A percentile compares a stretch with the other conserved stretches of the same genome.
Conservation (phyloP, 2,329 filamentous ascomycete species). For the Cryoendolithus antarcticus region DNA sequence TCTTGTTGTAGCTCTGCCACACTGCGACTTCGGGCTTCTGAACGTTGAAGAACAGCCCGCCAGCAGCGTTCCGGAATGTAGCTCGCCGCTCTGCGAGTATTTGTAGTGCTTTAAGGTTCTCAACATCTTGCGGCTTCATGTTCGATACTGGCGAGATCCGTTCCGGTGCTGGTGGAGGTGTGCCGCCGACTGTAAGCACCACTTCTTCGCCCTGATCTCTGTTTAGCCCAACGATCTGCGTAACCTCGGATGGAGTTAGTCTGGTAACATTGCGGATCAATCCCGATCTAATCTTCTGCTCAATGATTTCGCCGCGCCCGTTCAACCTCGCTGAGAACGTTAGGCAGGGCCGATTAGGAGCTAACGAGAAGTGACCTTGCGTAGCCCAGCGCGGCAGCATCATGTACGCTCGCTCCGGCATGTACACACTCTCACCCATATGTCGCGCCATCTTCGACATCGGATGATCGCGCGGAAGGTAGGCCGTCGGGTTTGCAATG, state of each 20-base stretch:
- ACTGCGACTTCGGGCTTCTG: constrained; percentile 22
- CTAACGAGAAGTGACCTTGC: constrained; percentile 42
- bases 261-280: constrained; percentile 42
- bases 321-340: constrained; percentile 49
- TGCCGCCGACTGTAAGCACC: constrained; percentile 24
- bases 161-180: constrained; percentile 11
- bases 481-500: constrained; percentile 65
- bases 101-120: constrained; percentile 25
- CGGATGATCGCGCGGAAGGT: constrained; percentile 46
- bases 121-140: constrained; percentile 14
- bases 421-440: constrained; percentile 43
- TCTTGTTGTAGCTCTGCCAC: constrained; percentile 19
- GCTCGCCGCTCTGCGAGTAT: constrained; percentile 23
- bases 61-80: constrained; percentile 22
- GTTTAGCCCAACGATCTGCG: constrained; percentile 8
- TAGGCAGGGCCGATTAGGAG: constrained; percentile 40
- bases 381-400: constrained; percentile 43
- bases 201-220: constrained; percentile 3
- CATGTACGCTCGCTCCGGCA: constrained; percentile 43
- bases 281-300: constrained; percentile 42
- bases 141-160: constrained; percentile 10
- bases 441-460: constrained; percentile 50
- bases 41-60: constrained; percentile 25
- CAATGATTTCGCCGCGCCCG: constrained; percentile 38
- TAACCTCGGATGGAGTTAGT: constrained; percentile 34